phyloP scores from a whole-genome alignment of 345 rosid species.

The Populus ilicifolia region DNA sequence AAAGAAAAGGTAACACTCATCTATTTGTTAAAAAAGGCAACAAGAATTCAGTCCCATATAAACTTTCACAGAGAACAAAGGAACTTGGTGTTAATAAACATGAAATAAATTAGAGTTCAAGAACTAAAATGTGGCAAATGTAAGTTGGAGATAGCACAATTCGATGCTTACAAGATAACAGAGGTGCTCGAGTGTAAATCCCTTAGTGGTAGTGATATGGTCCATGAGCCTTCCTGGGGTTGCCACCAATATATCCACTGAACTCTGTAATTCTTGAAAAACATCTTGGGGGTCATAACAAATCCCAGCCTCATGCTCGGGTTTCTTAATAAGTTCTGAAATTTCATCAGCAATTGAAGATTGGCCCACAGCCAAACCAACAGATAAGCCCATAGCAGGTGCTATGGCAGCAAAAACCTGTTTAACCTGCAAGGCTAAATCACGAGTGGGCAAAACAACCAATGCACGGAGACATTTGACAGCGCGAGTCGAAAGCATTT shows the following conservation, averaged over 20 bases:
- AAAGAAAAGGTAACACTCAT: not conserved
- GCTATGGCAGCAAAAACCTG: constrained; percentile 88
- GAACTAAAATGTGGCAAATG: not conserved
- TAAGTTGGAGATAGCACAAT: constrained; percentile 1
- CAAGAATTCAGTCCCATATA: not conserved
- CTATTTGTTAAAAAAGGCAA: not conserved
- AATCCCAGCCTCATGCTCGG: constrained; percentile 74
- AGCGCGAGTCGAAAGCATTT: constrained; percentile 56
- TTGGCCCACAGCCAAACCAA: constrained; percentile 94
- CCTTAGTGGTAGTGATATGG: constrained; percentile 77
- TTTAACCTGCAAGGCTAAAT: constrained; percentile 93
- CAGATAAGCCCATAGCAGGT: constrained; percentile 84
- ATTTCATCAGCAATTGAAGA: constrained; percentile 87
- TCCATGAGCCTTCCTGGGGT: constrained; percentile 99
- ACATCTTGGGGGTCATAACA: constrained; percentile 74
- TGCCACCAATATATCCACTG: constrained; percentile 90
- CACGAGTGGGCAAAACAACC: constrained; percentile 92
- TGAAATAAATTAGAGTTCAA: not conserved
- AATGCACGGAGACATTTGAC: constrained; percentile 82
- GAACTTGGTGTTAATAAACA: not conserved
- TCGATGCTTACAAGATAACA: constrained; percentile 71
- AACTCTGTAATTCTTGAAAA: constrained; percentile 49
- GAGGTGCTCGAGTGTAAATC: constrained; percentile 91
- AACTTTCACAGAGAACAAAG: not conserved
- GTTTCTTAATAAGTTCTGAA: constrained; percentile 65